Conservation (phyloP, 176 grass and related monocot species). For the Areca catechu region DNA sequence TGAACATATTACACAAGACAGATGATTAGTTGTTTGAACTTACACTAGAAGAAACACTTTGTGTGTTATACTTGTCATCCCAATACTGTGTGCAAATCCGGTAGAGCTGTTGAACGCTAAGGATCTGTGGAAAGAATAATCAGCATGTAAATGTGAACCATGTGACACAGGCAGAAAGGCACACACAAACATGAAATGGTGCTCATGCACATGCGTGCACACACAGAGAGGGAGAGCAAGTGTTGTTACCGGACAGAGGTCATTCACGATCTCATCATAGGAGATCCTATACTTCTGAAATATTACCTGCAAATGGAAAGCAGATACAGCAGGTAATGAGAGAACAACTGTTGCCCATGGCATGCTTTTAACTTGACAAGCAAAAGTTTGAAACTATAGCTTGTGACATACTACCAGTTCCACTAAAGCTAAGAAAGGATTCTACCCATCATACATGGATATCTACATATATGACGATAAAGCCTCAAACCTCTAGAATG, state of each 20-base stretch:
- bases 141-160: background rate
- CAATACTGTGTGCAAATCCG: slow-evolving; percentile 96
- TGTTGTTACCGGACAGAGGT: slow-evolving; percentile 83
- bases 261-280: slow-evolving; percentile 91
- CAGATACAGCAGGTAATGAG: background rate
- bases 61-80: slow-evolving; percentile 97
- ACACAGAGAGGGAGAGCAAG: slow-evolving; percentile 3
- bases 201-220: too few species aligned
- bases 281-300: slow-evolving; percentile 97
- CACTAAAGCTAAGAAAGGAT: too few species aligned
- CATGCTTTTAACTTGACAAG: too few species aligned
- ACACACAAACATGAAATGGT: too few species aligned
- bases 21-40: slow-evolving; percentile 26
- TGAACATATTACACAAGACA: too few species aligned
- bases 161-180: too few species aligned
- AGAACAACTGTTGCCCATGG: too few species aligned
- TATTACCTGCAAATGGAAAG: slow-evolving; percentile 61
- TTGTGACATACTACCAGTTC: too few species aligned
- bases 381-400: too few species aligned
- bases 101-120: slow-evolving; percentile 90
- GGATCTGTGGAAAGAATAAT: slow-evolving; percentile 41
- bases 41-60: slow-evolving; percentile 85
- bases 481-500: too few species aligned
- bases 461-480: too few species aligned
- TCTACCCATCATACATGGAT: too few species aligned